Percentiles rank a stretch among this genome's conserved stretches.
Conservation (phyloP, 1,284 basidiomycete species). For the Ustilago crameri region DNA sequence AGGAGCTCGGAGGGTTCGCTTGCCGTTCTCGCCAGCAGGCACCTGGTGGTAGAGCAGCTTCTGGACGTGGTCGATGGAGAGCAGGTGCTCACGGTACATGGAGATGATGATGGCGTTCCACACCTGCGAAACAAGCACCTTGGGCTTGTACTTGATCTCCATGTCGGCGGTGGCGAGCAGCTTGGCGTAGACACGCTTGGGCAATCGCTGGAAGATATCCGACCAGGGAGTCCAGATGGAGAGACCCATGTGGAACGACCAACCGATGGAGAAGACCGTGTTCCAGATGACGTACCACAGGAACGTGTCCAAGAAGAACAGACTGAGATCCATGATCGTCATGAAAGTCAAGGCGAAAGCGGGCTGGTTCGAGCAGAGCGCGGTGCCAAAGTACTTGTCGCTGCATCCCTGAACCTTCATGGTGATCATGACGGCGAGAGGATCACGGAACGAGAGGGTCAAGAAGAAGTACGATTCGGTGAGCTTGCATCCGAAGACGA, state of each 20-base stretch:
- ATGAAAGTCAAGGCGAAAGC: constrained; percentile 66
- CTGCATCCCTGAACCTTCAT: constrained; percentile 66
- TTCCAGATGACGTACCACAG: constrained; percentile 69
- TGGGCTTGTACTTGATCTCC: constrained; percentile 69
- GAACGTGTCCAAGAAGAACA: constrained; percentile 69
- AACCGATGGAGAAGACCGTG: constrained; percentile 68
- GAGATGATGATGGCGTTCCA: constrained; percentile 69
- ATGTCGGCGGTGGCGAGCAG: constrained; percentile 67
- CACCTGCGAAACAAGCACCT: constrained; percentile 68
- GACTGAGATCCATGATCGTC: constrained; percentile 67
- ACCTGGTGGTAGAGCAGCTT: constrained; percentile 68
- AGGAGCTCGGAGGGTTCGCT: constrained; percentile 67
- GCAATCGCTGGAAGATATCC: constrained; percentile 68
- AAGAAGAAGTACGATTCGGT: constrained; percentile 69
- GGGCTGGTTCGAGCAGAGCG: constrained; percentile 65
- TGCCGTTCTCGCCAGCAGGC: constrained; percentile 66
- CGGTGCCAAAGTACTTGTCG: constrained; percentile 67
- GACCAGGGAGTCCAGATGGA: constrained; percentile 69
- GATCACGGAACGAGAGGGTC: constrained; percentile 67
- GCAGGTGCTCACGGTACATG: constrained; percentile 68
- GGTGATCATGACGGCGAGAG: constrained; percentile 66
- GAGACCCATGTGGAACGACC: constrained; percentile 67
- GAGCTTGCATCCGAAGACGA: constrained; percentile 68
- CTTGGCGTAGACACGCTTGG: constrained; percentile 68
- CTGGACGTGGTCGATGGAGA: constrained; percentile 68